A percentile compares a stretch with the other conserved stretches of the same genome.
Evolutionary conservation across 2,329 filamentous ascomycete species (phyloP).

Genomic region (Alternaria solani): DNA sequence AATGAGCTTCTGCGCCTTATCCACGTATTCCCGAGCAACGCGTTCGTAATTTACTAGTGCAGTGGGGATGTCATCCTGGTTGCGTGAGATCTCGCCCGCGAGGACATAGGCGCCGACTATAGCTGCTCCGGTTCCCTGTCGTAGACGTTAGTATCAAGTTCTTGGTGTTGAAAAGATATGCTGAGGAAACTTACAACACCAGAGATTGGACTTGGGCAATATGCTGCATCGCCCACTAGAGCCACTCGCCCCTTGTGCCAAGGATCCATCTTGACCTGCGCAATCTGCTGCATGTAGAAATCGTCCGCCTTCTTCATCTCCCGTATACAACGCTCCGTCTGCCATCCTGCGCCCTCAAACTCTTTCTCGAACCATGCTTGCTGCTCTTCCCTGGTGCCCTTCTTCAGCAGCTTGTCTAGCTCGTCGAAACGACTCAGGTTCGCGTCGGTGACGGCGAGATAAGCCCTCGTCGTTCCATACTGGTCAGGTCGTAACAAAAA

Average conservation of each 20-base stretch:
- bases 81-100: conserved; percentile 46
- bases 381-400: conserved; percentile 27
- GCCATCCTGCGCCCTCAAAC: conserved; percentile 52
- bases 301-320: conserved; percentile 53
- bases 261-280: conserved; percentile 48
- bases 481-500: conserved; percentile 35
- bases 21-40: conserved; percentile 29
- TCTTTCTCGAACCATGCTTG: conserved; percentile 33
- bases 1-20: conserved; percentile 33
- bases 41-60: conserved; percentile 37
- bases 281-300: conserved; percentile 57
- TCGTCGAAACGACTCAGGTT: conserved; percentile 30
- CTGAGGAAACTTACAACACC: conserved; percentile 28
- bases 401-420: conserved; percentile 23
- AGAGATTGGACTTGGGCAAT: conserved; percentile 47
- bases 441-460: conserved; percentile 27
- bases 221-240: conserved; percentile 52
- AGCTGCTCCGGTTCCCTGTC: conserved; percentile 42
- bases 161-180: background rate
- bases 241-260: conserved; percentile 48
- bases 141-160: conserved; percentile 6
- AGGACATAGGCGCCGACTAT: conserved; percentile 53
- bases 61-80: conserved; percentile 26
- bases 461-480: conserved; percentile 31
- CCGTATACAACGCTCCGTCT: conserved; percentile 47